Conservation (phyloP, 2,329 filamentous ascomycete genomes). For the Arthrobotrys iridis region DNA sequence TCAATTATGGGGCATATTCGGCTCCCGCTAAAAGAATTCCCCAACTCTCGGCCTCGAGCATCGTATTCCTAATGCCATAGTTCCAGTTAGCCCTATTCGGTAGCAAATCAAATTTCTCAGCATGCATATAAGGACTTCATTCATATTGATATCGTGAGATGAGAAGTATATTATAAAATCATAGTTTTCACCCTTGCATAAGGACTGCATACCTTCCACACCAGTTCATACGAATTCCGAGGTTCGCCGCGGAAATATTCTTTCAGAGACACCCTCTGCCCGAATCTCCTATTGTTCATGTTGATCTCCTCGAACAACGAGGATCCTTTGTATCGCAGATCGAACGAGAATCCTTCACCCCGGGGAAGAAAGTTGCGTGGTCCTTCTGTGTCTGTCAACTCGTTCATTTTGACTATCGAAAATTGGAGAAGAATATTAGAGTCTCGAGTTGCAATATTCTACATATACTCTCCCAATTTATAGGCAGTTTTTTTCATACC, state of each 20-base stretch:
- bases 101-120: neutral
- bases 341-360: neutral
- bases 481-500: too few species aligned
- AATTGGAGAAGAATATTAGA: too few species aligned
- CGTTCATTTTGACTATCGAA: neutral
- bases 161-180: too few species aligned
- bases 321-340: neutral
- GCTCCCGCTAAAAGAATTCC: neutral
- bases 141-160: too few species aligned
- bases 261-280: neutral
- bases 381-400: too few species aligned
- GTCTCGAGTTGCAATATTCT: too few species aligned
- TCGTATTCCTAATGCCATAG: neutral
- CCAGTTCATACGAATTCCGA: neutral
- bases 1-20: neutral
- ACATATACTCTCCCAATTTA: too few species aligned
- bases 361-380: neutral
- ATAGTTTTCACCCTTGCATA: too few species aligned
- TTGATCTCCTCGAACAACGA: neutral
- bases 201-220: constrained; percentile 1
- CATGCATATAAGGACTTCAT: neutral
- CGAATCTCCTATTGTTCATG: neutral
- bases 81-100: too few species aligned
- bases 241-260: neutral
- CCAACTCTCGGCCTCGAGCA: neutral